These are phyloP conservation scores for Puya raimondii DNA, from an alignment of 176 grass and related monocot genomes.

Conservation along the genomic window DNA sequence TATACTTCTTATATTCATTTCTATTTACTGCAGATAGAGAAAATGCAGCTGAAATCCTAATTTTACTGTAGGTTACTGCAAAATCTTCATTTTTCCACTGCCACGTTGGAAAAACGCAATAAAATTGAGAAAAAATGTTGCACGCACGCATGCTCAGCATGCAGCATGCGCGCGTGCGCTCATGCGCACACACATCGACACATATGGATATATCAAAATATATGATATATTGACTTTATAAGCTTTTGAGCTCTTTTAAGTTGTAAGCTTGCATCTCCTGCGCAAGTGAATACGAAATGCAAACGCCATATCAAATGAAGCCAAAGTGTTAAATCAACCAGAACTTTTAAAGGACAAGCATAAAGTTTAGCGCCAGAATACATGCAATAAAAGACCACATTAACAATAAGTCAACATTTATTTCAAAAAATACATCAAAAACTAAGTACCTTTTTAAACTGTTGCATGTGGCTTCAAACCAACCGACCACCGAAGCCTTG, in stretches of 20 bases:
- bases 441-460: conserved; percentile 58
- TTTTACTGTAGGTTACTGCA: too few relatives aligned
- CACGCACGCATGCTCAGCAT: too few relatives aligned
- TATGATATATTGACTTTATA: too few relatives aligned
- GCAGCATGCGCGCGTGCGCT: too few relatives aligned
- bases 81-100: too few relatives aligned
- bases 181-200: too few relatives aligned
- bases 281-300: neutral
- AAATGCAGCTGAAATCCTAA: too few relatives aligned
- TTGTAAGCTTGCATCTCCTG: too few relatives aligned
- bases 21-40: too few relatives aligned
- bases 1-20: too few relatives aligned
- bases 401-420: neutral
- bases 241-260: too few relatives aligned
- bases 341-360: neutral
- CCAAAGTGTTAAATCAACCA: conserved; percentile 35
- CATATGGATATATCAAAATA: too few relatives aligned
- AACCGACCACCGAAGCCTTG: conserved; percentile 56
- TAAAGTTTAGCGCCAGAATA: neutral
- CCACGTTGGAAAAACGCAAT: neutral
- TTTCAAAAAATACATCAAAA: neutral
- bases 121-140: neutral
- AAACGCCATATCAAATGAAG: conserved; percentile 7
- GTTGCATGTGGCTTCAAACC: conserved; percentile 50
- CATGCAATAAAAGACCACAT: neutral